These are phyloP conservation scores for Fusarium xylarioides DNA, from an alignment of 2,329 filamentous ascomycete genomes.

Conservation along the genomic window DNA sequence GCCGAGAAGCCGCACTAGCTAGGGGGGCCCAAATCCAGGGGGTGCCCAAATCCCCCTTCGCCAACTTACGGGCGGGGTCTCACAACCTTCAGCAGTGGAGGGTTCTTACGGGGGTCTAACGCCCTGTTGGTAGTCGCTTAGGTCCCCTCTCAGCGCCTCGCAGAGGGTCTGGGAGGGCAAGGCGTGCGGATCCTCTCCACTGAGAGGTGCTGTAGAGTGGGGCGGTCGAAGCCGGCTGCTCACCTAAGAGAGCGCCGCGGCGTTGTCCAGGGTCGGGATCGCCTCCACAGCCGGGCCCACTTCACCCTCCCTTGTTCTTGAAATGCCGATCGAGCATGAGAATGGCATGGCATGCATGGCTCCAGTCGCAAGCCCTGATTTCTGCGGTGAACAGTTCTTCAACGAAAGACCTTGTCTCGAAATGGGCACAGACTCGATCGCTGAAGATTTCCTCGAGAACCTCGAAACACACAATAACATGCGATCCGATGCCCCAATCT, in stretches of 20 bases:
- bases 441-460: not conserved
- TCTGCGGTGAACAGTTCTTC: slow-evolving; percentile 27
- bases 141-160: slow-evolving; percentile 15
- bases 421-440: not conserved
- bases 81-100: slow-evolving; percentile 2
- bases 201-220: slow-evolving; percentile 19
- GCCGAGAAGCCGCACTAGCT: too few species aligned
- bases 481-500: not conserved
- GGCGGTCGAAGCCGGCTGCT: slow-evolving; percentile 4
- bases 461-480: not conserved
- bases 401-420: not conserved
- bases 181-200: slow-evolving; percentile 5
- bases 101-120: slow-evolving; percentile 15
- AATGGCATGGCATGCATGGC: slow-evolving; percentile 27
- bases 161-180: slow-evolving; percentile 12
- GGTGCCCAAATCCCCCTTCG: too few species aligned
- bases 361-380: slow-evolving; percentile 31
- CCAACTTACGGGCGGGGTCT: slow-evolving; percentile 31
- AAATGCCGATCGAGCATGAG: slow-evolving; percentile 37
- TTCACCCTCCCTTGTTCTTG: slow-evolving; percentile 31
- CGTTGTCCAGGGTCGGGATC: slow-evolving; percentile 32
- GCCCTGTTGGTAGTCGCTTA: slow-evolving; percentile 13
- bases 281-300: slow-evolving; percentile 36
- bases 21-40: too few species aligned
- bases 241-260: slow-evolving; percentile 4